phyloP scores from a whole-genome alignment of 768 basidiomycete species.

The Coprinopsis sp. region DNA sequence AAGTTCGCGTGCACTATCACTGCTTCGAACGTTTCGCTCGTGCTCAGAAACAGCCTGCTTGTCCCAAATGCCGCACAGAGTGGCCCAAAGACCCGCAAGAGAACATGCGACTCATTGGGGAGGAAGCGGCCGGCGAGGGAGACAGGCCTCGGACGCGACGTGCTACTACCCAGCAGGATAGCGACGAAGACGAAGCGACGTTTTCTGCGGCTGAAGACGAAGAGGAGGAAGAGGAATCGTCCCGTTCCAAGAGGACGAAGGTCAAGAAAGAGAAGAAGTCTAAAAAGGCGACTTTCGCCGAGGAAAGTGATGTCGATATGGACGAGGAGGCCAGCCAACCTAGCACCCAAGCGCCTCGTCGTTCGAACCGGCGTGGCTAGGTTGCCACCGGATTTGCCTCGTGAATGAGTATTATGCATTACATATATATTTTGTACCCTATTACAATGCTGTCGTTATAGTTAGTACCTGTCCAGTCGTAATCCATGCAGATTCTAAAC shows the following conservation, averaged over 20 bases:
- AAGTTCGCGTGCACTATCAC: conserved; percentile 56
- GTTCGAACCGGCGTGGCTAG: conserved; percentile 21
- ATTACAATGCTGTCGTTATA: no score
- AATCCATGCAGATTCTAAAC: no score
- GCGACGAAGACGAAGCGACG: conserved; percentile 36
- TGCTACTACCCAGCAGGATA: conserved; percentile 1
- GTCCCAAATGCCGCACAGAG: conserved; percentile 51
- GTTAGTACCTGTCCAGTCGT: no score
- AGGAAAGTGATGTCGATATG: conserved; percentile 34
- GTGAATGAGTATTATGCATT: neutral
- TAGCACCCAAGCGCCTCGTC: conserved; percentile 21
- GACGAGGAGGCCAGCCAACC: conserved; percentile 28
- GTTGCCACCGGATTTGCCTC: neutral
- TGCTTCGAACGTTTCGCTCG: conserved; percentile 54
- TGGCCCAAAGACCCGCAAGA: conserved; percentile 57
- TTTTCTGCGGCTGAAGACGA: conserved; percentile 26
- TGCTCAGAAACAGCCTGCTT: conserved; percentile 28
- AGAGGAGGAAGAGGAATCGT: conserved; percentile 36
- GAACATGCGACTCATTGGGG: conserved; percentile 56
- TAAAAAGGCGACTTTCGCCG: conserved; percentile 23
- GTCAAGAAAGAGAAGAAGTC: conserved; percentile 22
- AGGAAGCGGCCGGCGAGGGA: conserved; percentile 61
- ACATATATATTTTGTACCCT: conserved; percentile 6
- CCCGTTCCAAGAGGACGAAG: conserved; percentile 5
- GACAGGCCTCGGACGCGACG: conserved; percentile 33